Percentiles rank a stretch among this genome's conserved stretches.
phyloP scores from a whole-genome alignment of 352 stramenopile species.

The Blastocystis sp. region DNA sequence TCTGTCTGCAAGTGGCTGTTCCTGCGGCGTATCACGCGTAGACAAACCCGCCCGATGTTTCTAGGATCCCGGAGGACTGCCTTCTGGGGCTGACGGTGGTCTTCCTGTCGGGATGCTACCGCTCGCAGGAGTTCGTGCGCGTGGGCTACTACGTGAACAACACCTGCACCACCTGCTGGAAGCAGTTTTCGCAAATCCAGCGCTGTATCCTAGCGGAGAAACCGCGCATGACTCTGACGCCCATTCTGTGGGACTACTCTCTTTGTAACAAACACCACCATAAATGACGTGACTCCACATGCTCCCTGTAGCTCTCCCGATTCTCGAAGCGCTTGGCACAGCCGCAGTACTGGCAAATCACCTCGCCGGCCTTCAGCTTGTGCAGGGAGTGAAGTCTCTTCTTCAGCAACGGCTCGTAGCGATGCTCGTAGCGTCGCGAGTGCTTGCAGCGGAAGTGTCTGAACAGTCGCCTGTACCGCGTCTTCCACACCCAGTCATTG shows the following conservation, averaged over 20 bases:
- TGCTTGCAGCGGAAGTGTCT: slow-evolving; percentile 40
- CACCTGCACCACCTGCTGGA: slow-evolving; percentile 77
- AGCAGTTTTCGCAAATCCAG: slow-evolving; percentile 36
- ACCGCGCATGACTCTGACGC: slow-evolving; percentile 87
- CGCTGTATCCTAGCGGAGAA: slow-evolving; percentile 94
- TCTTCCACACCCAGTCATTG: slow-evolving; percentile 18
- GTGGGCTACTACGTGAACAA: slow-evolving; percentile 99
- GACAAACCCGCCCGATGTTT: slow-evolving; percentile 86
- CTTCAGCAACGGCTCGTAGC: background rate
- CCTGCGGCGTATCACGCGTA: slow-evolving; percentile 72
- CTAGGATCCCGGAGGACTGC: slow-evolving; percentile 87
- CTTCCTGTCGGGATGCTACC: slow-evolving; percentile 94
- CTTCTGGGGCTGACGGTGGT: slow-evolving; percentile 97
- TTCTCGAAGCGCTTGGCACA: slow-evolving; percentile 7
- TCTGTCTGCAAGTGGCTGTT: slow-evolving; percentile 83
- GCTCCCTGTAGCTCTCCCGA: background rate
- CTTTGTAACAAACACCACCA: background rate
- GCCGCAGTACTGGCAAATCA: slow-evolving; percentile 39
- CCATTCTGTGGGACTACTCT: slow-evolving; percentile 86
- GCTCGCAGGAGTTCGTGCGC: slow-evolving; percentile 91
- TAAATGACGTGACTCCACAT: slow-evolving; percentile 1
- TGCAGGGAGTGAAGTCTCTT: background rate
- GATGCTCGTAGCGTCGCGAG: slow-evolving; percentile 5
- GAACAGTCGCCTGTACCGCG: slow-evolving; percentile 16
- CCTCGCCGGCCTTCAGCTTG: background rate